Conservation (phyloP, 805 yeast genomes). For the Saccharomycopsis sp. region DNA sequence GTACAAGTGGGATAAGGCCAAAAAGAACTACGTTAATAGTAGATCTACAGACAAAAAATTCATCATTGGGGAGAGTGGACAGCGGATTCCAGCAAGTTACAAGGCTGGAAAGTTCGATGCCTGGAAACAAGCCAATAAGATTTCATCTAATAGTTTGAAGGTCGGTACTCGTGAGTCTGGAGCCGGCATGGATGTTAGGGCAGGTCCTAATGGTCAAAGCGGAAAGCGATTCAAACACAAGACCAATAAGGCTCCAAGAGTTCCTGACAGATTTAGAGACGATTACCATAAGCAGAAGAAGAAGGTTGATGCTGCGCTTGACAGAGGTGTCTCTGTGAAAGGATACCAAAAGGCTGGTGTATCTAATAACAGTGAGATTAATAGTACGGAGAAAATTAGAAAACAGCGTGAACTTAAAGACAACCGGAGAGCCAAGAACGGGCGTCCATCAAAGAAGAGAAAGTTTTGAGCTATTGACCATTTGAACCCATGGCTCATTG, state of each 20-base stretch:
- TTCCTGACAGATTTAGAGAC: slow-evolving; percentile 88
- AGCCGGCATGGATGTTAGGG: slow-evolving; percentile 20
- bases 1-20: slow-evolving; percentile 89
- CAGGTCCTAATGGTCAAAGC: slow-evolving; percentile 23
- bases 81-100: slow-evolving; percentile 83
- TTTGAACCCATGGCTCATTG: too few relatives aligned
- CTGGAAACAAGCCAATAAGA: slow-evolving; percentile 74
- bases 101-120: slow-evolving; percentile 86
- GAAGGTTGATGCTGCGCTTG: slow-evolving; percentile 74
- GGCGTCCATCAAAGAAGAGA: slow-evolving; percentile 55
- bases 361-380: slow-evolving; percentile 45
- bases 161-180: slow-evolving; percentile 43
- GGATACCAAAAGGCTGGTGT: slow-evolving; percentile 44
- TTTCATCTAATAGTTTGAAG: slow-evolving; percentile 39
- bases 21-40: slow-evolving; percentile 80
- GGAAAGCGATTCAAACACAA: slow-evolving; percentile 65
- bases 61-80: slow-evolving; percentile 93
- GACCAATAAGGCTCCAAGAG: slow-evolving; percentile 69
- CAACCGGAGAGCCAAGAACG: slow-evolving; percentile 76
- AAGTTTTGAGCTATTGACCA: slow-evolving; percentile 28
- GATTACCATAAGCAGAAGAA: slow-evolving; percentile 77
- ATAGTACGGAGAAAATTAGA: slow-evolving; percentile 67
- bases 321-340: slow-evolving; percentile 64
- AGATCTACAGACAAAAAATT: slow-evolving; percentile 76
- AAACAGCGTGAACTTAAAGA: slow-evolving; percentile 67